Percentiles rank a stretch among this genome's conserved stretches.
These are phyloP conservation scores for Carex myosuroides DNA, from an alignment of 176 grass and related monocot species.

Conservation along the genomic window DNA sequence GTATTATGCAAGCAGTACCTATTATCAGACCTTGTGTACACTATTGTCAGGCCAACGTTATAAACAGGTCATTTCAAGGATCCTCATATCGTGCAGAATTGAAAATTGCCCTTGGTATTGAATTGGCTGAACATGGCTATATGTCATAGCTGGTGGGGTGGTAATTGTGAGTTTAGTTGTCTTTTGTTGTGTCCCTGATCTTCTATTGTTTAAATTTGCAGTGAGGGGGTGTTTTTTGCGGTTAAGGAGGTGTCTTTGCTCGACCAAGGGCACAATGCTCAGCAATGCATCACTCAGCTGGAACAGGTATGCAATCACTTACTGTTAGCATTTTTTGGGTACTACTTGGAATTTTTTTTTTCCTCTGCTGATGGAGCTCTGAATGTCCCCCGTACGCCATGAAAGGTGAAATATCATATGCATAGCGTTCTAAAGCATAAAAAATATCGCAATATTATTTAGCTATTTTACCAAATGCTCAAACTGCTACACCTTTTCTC, in stretches of 20 bases:
- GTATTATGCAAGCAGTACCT: background rate
- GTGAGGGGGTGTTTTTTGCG: slow-evolving; percentile 95
- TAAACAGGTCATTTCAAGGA: background rate
- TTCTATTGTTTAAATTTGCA: slow-evolving; percentile 26
- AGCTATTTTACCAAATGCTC: background rate
- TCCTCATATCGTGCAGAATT: background rate
- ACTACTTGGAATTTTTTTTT: background rate
- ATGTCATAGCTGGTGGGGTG: background rate
- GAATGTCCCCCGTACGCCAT: background rate
- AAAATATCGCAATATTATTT: background rate
- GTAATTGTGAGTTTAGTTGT: background rate
- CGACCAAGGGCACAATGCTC: slow-evolving; percentile 80
- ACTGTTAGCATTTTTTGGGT: background rate
- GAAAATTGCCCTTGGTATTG: background rate
- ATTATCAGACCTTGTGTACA: background rate
- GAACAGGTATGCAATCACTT: slow-evolving; percentile 60
- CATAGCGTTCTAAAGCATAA: background rate
- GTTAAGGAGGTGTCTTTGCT: slow-evolving; percentile 96
- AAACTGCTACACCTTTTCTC: background rate
- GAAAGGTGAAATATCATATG: background rate
- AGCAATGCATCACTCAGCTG: slow-evolving; percentile 84
- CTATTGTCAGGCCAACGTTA: background rate
- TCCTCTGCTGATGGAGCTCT: background rate
- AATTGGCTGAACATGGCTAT: background rate
- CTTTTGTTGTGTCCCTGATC: background rate